Conservation (phyloP, 345 rosid genomes). For the Populus alba region DNA sequence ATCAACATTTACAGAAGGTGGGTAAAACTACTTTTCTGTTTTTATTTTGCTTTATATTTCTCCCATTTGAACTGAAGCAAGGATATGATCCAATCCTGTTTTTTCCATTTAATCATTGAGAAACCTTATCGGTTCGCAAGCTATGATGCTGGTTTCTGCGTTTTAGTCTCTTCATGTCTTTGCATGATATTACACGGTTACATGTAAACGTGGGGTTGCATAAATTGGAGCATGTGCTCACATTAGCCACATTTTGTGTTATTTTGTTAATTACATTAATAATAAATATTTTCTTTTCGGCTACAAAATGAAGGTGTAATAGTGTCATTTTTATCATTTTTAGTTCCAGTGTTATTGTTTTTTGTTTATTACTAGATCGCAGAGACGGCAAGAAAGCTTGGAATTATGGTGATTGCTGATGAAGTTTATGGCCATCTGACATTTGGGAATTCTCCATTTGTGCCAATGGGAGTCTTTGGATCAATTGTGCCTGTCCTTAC, state of each 20-base stretch:
- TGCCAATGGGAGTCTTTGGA: constrained; percentile 53
- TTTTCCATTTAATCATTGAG: too few relatives aligned
- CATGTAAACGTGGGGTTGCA: too few relatives aligned
- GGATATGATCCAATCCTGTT: too few relatives aligned
- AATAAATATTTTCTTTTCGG: not conserved
- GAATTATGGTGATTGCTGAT: constrained; percentile 52
- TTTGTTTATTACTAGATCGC: constrained; percentile 34
- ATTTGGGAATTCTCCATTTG: constrained; percentile 50
- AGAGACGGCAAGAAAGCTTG: constrained; percentile 50
- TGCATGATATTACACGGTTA: too few relatives aligned
- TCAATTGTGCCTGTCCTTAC: constrained; percentile 55
- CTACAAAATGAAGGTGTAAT: not conserved
- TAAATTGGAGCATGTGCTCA: too few relatives aligned
- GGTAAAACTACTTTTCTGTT: too few relatives aligned
- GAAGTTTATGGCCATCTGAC: constrained; percentile 51
- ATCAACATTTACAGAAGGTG: constrained; percentile 46
- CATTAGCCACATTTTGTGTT: too few relatives aligned
- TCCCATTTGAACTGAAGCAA: too few relatives aligned
- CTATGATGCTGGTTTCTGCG: too few relatives aligned
- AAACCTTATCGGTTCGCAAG: too few relatives aligned
- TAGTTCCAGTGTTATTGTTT: not conserved
- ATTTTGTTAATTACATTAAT: not conserved
- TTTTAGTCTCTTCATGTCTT: too few relatives aligned
- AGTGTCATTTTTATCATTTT: not conserved
- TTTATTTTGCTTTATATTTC: too few relatives aligned